A percentile compares a stretch with the other conserved stretches of the same genome.
Conservation (phyloP, 2,329 filamentous ascomycete species). For the Sclerotinia spermophila region DNA sequence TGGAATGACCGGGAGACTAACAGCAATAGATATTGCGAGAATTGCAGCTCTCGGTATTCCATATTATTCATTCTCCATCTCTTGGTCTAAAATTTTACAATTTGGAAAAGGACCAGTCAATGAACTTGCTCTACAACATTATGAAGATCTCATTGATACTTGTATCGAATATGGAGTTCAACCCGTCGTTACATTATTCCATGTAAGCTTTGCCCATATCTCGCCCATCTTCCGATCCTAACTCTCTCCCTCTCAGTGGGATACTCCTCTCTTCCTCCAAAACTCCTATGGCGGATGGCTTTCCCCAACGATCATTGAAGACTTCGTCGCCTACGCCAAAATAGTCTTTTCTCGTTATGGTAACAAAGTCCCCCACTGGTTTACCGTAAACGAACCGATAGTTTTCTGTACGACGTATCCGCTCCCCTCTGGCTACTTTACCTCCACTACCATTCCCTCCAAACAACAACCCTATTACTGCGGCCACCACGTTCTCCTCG, state of each 20-base stretch:
- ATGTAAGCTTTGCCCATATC: constrained; percentile 28
- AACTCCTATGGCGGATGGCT: constrained; percentile 44
- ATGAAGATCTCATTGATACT: constrained; percentile 51
- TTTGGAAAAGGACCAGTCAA: constrained; percentile 51
- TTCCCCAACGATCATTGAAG: constrained; percentile 46
- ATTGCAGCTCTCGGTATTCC: constrained; percentile 50
- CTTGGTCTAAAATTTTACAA: constrained; percentile 51
- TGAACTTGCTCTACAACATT: constrained; percentile 48
- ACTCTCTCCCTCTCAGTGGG: constrained; percentile 26
- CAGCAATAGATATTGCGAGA: constrained; percentile 45
- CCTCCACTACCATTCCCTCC: constrained; percentile 37
- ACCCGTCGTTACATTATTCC: constrained; percentile 47
- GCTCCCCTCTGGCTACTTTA: constrained; percentile 39
- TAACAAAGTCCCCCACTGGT: constrained; percentile 49
- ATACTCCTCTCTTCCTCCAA: constrained; percentile 37
- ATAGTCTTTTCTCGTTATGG: constrained; percentile 49
- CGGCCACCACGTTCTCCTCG: constrained; percentile 44
- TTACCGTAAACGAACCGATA: constrained; percentile 51
- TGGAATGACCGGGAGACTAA: neutral
- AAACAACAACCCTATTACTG: constrained; percentile 41
- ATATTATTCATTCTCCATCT: constrained; percentile 51
- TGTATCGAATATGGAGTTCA: constrained; percentile 48
- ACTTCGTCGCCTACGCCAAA: constrained; percentile 51
- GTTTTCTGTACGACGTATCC: constrained; percentile 32
- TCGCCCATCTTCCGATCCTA: neutral